Percentiles rank a stretch among this genome's conserved stretches.
phyloP scores from a whole-genome alignment of 441 rosid species.

The Aquilaria agallochum region DNA sequence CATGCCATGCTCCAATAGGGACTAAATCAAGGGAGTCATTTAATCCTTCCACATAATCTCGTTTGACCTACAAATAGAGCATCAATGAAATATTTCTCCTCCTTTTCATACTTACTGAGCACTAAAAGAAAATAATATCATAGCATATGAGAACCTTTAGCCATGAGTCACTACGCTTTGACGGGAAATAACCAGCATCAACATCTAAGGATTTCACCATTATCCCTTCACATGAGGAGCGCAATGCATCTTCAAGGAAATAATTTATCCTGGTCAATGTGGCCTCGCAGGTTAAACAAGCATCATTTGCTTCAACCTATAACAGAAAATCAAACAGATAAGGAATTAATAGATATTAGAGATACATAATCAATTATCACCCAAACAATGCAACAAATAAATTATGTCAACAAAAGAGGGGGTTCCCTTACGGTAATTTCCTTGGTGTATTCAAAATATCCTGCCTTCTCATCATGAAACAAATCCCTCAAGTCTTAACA shows the following conservation, averaged over 20 bases:
- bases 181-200: slow-evolving; percentile 75
- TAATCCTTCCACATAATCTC: slow-evolving; percentile 81
- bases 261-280: slow-evolving; percentile 39
- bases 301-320: slow-evolving; percentile 60
- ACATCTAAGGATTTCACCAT: slow-evolving; percentile 73
- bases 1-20: slow-evolving; percentile 96
- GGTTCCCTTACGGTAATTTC: slow-evolving; percentile 57
- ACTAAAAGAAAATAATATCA: background rate
- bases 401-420: slow-evolving; percentile 2
- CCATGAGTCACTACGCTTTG: slow-evolving; percentile 87
- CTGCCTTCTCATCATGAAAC: slow-evolving; percentile 55
- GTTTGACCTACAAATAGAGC: slow-evolving; percentile 59
- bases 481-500: slow-evolving; percentile 55
- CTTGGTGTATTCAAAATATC: slow-evolving; percentile 65
- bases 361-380: slow-evolving; percentile 10
- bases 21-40: slow-evolving; percentile 86
- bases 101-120: slow-evolving; percentile 1
- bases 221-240: slow-evolving; percentile 79
- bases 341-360: background rate
- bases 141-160: slow-evolving; percentile 53
- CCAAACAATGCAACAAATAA: slow-evolving; percentile 5
- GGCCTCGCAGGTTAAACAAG: slow-evolving; percentile 40
- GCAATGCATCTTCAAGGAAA: slow-evolving; percentile 71
- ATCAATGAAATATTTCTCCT: slow-evolving; percentile 7
- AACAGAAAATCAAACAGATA: slow-evolving; percentile 9